These are phyloP conservation scores for Alisma plantagoaquatica DNA, from an alignment of 106 monocot species.

Conservation along the genomic window DNA sequence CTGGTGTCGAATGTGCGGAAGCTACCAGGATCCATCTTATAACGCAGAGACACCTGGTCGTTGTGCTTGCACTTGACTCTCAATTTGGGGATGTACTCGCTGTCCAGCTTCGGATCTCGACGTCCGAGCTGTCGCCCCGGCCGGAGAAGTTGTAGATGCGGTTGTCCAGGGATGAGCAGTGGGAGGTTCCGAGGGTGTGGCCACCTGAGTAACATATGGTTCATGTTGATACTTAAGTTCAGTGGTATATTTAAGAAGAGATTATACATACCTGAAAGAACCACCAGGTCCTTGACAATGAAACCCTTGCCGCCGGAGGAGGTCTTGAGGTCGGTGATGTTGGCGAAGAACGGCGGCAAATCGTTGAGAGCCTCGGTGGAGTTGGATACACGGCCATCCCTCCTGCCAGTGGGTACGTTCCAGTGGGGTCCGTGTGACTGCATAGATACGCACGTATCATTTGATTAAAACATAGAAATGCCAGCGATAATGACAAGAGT, in stretches of 20 bases:
- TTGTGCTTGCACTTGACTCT: constrained; percentile 4
- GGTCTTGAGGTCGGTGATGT: constrained; percentile 1
- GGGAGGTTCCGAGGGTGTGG: constrained; percentile 4
- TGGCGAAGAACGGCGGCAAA: constrained; percentile 5
- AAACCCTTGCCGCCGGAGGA: constrained; percentile 4
- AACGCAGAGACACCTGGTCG: background rate
- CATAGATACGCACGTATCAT: background rate
- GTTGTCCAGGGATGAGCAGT: background rate
- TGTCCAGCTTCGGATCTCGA: constrained; percentile 5
- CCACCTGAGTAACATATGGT: too few relatives aligned
- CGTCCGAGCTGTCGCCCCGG: background rate
- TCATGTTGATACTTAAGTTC: too few relatives aligned
- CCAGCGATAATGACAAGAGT: background rate
- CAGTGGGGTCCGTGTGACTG: constrained; percentile 5
- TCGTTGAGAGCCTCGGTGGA: background rate
- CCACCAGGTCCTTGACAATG: constrained; percentile 5
- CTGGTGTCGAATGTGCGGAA: constrained; percentile 7
- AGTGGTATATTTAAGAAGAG: too few relatives aligned
- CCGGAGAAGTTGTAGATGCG: constrained; percentile 9
- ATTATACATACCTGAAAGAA: too few relatives aligned
- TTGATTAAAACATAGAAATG: background rate
- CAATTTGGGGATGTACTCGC: background rate
- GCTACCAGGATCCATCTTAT: background rate
- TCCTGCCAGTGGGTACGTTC: constrained; percentile 7
- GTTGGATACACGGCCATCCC: constrained; percentile 5